Evolutionary conservation across 371 early-diverging fungal genomes (phyloP), one percentile per base, ranked within the genome.

Genomic region (Mortierella sp.): DNA sequence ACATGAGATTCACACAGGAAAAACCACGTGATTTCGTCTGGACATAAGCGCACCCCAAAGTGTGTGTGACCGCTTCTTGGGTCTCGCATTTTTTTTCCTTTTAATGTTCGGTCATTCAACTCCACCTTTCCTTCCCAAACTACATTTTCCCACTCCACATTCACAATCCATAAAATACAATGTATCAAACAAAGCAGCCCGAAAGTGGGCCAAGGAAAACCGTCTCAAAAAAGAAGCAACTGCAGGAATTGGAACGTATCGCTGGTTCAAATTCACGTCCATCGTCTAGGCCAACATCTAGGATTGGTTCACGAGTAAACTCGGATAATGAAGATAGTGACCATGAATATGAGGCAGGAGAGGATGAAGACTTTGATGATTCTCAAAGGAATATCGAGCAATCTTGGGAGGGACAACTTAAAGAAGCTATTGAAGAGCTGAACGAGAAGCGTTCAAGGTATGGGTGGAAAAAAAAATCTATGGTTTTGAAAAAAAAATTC

Each of bases 391-490:
- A 63, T 3, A 49, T 64, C n/a, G 78, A 77, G 2, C 34, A 53
- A 34, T 67, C 83, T 57, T 85, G 85, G 86, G 84, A 83, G 47
- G 47, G 37, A 3, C 70, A 68, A 15, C 55, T 86, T 40, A 74
- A 81, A n/a, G 78, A 67, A 0, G 76, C 82, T 10, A 66, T 85
- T 59, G 88, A 86, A 26, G 71, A 73, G 19, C 49, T 86, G 42
- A 64, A 69, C 60, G 86, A 85, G 51, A 87, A 85, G 70, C 86
- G 88, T 12, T 68, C 70, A 7, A 72, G 75, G 68, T 85, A 75
- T 54, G 70, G 9, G 17, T 34, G 23, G 29, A 5, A 17, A 60
- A 60, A 49, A 53, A 9, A 59, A 37, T 37, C n/a, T n/a, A n/a
- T n/a, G n/a, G n/a, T n/a, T n/a, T n/a, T n/a, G n/a, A n/a, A n/a